Conservation (phyloP, 495 filamentous ascomycete genomes). For the Lasiosphaeriaceae sp. region DNA sequence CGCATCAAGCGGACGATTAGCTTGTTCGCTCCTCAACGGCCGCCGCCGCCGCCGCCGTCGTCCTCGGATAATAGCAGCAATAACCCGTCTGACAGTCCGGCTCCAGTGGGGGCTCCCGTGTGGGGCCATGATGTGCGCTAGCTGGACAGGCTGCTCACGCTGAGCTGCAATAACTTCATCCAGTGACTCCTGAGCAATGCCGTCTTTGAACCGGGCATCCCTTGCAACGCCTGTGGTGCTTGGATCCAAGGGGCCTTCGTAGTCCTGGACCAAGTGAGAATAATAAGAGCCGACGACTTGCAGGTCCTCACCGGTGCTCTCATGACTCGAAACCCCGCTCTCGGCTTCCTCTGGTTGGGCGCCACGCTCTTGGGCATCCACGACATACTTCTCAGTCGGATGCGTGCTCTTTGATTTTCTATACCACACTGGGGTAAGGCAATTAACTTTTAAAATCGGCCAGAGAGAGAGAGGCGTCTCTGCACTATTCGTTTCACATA, state of each 20-base stretch:
- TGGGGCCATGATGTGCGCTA: background rate
- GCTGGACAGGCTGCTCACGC: constrained; percentile 6
- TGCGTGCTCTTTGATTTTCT: constrained; percentile 2
- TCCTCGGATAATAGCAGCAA: background rate
- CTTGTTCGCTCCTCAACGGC: background rate
- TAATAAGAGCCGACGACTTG: too few species aligned
- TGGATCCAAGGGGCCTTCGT: constrained; percentile 3
- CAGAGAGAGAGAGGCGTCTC: too few species aligned
- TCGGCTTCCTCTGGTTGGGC: constrained; percentile 9
- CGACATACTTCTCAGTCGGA: background rate
- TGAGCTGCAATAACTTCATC: constrained; percentile 6
- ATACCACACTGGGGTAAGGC: too few species aligned
- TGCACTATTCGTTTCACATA: too few species aligned
- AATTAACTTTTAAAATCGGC: too few species aligned
- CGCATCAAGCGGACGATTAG: constrained; percentile 1
- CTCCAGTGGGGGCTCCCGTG: background rate
- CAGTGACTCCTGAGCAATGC: background rate
- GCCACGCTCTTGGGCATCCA: constrained; percentile 3
- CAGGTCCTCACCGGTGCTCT: background rate
- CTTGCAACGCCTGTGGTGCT: constrained; percentile 1
- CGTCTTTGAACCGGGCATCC: background rate
- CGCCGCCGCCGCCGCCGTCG: too few species aligned
- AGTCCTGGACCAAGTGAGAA: background rate
- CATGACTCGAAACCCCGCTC: constrained; percentile 5
- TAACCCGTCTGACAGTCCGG: background rate